phyloP scores from a whole-genome alignment of 2,329 filamentous ascomycete genomes.

The Zymoseptoria tritici region DNA sequence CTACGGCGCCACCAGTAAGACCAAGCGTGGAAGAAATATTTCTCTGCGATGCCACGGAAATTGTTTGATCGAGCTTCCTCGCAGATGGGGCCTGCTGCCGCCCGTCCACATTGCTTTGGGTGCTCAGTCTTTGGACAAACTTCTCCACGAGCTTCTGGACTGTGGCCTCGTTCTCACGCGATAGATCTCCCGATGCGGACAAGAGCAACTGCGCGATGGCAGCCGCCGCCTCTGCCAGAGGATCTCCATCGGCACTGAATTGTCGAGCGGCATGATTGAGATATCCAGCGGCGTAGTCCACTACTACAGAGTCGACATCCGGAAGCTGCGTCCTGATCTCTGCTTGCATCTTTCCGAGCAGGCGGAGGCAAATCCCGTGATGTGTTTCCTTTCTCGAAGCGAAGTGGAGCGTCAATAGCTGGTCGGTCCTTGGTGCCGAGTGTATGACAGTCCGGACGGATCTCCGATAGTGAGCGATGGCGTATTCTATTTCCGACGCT shows the following conservation, averaged over 20 bases:
- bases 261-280: conserved; percentile 84
- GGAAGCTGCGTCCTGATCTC: conserved; percentile 32
- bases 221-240: conserved; percentile 74
- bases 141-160: conserved; percentile 80
- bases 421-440: neutral
- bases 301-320: conserved; percentile 32
- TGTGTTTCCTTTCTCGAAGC: conserved; percentile 22
- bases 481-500: neutral
- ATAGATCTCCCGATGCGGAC: conserved; percentile 83
- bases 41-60: conserved; percentile 86
- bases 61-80: conserved; percentile 82
- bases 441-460: neutral
- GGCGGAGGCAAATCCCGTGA: conserved; percentile 10
- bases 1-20: conserved; percentile 73
- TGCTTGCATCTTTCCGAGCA: conserved; percentile 27
- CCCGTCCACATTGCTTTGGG: conserved; percentile 60
- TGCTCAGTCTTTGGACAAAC: conserved; percentile 76
- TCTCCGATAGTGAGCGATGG: neutral
- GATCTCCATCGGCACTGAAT: conserved; percentile 70
- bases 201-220: conserved; percentile 81
- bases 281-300: conserved; percentile 61
- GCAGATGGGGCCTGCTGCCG: conserved; percentile 67
- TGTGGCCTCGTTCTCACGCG: conserved; percentile 62
- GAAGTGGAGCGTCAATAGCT: neutral
- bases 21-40: conserved; percentile 96